phyloP scores from a whole-genome alignment of 495 filamentous ascomycete species.

The Thozetella sp. region DNA sequence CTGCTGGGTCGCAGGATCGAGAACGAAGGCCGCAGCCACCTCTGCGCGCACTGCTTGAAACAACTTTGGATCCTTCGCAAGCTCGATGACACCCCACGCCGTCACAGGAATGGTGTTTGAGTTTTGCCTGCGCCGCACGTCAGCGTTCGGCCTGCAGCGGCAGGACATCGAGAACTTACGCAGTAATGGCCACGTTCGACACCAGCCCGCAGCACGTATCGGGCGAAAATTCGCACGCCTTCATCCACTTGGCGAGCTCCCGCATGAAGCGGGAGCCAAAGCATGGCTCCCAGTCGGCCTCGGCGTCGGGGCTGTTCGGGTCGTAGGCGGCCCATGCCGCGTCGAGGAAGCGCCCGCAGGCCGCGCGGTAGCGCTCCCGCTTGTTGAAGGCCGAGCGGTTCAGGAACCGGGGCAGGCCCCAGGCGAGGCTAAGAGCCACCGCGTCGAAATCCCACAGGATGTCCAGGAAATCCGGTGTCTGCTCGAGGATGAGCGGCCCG shows the following conservation, averaged over 20 bases:
- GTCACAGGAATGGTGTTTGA: slow-evolving; percentile 25
- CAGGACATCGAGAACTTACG: slow-evolving; percentile 1
- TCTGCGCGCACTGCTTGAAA: slow-evolving; percentile 17
- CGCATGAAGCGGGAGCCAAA: slow-evolving; percentile 18
- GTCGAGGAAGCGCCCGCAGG: slow-evolving; percentile 8
- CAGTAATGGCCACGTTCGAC: slow-evolving; percentile 1
- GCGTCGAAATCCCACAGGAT: slow-evolving; percentile 22
- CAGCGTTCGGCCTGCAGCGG: slow-evolving; percentile 7
- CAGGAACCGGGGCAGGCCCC: slow-evolving; percentile 47
- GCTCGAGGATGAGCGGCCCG: slow-evolving; percentile 15
- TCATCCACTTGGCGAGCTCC: slow-evolving; percentile 9
- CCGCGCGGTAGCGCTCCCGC: slow-evolving; percentile 9
- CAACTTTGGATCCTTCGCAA: slow-evolving; percentile 18
- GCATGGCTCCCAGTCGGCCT: slow-evolving; percentile 24
- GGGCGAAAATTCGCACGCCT: slow-evolving; percentile 8
- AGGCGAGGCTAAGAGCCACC: slow-evolving; percentile 7
- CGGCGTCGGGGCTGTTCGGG: slow-evolving; percentile 6
- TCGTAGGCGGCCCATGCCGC: slow-evolving; percentile 6
- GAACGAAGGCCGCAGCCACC: slow-evolving; percentile 8
- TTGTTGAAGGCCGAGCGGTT: slow-evolving; percentile 52
- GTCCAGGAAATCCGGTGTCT: slow-evolving; percentile 14
- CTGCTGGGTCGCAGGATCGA: slow-evolving; percentile 2
- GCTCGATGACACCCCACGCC: slow-evolving; percentile 25
- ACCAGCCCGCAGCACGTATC: slow-evolving; percentile 4
- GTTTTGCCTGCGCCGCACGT: slow-evolving; percentile 11